phyloP scores from a whole-genome alignment of 1,284 basidiomycete genomes.

The Pulchroboletus neoregius region DNA sequence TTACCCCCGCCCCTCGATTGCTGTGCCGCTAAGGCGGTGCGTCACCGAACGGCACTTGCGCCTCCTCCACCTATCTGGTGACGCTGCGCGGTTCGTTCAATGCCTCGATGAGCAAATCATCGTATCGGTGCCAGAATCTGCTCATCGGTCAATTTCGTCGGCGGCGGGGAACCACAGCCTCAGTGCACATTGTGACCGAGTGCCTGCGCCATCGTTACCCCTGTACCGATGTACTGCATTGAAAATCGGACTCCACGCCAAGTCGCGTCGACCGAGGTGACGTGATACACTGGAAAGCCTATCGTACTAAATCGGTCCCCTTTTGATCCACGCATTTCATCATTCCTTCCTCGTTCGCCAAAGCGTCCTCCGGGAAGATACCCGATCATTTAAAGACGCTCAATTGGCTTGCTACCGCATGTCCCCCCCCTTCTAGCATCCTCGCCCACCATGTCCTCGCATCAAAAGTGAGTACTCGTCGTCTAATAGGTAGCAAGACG shows the following conservation, averaged over 20 bases:
- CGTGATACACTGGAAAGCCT: conserved; percentile 33
- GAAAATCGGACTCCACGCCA: conserved; percentile 12
- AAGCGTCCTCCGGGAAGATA: conserved; percentile 16
- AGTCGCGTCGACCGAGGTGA: conserved; percentile 5
- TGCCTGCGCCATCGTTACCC: conserved; percentile 9
- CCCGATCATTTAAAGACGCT: conserved; percentile 25
- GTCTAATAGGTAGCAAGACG: neutral
- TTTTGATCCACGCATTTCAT: conserved; percentile 21
- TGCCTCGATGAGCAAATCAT: conserved; percentile 4
- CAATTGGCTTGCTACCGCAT: conserved; percentile 4
- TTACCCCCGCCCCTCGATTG: conserved; percentile 15
- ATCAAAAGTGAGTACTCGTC: conserved; percentile 16
- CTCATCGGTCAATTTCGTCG: conserved; percentile 5
- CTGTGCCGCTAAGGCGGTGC: conserved; percentile 28
- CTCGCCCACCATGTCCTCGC: conserved; percentile 18
- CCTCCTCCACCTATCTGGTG: conserved; percentile 12
- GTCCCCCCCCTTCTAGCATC: conserved; percentile 5
- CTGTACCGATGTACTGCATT: conserved; percentile 1
- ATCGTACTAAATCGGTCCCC: conserved; percentile 19
- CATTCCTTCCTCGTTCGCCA: conserved; percentile 17
- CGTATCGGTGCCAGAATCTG: neutral
- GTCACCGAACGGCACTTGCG: conserved; percentile 17
- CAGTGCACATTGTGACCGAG: conserved; percentile 1
- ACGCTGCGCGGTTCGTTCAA: neutral
- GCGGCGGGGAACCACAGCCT: conserved; percentile 27